phyloP scores from a whole-genome alignment of 2,329 filamentous ascomycete species.

The Fusarium sp. region DNA sequence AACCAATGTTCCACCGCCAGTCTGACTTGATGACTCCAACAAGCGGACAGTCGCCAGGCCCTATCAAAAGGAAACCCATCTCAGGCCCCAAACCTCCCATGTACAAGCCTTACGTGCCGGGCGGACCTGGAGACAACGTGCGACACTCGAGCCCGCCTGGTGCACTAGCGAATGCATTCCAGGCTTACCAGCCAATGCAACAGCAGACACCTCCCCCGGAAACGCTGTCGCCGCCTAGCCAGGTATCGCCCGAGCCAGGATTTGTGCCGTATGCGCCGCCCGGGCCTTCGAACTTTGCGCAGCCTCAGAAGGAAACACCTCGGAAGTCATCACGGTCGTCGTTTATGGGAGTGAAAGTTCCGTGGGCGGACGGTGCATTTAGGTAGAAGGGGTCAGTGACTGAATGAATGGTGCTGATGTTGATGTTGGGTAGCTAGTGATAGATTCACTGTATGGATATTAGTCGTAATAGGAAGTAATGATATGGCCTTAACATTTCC shows the following conservation, averaged over 20 bases:
- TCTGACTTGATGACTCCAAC: background rate
- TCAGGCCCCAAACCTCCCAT: background rate
- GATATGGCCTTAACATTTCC: background rate
- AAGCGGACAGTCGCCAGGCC: background rate
- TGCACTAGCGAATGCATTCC: conserved; percentile 7
- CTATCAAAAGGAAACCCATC: conserved; percentile 35
- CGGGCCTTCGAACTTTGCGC: background rate
- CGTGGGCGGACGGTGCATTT: conserved; percentile 26
- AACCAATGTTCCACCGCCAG: background rate
- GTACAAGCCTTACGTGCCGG: conserved; percentile 26
- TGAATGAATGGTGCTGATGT: background rate
- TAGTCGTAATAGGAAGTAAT: too few species aligned
- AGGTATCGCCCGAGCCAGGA: background rate
- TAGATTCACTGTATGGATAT: too few species aligned
- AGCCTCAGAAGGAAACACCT: background rate
- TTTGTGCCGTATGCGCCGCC: conserved; percentile 13
- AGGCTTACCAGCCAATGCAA: conserved; percentile 20
- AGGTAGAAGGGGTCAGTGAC: background rate
- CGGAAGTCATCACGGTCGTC: conserved; percentile 22
- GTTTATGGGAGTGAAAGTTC: conserved; percentile 37
- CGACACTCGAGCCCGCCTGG: conserved; percentile 18
- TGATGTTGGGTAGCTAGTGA: background rate
- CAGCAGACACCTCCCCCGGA: background rate
- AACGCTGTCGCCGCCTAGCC: background rate
- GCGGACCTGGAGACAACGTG: background rate